Conservation (phyloP, 2,329 filamentous ascomycete species). For the Trichoderma sp. region DNA sequence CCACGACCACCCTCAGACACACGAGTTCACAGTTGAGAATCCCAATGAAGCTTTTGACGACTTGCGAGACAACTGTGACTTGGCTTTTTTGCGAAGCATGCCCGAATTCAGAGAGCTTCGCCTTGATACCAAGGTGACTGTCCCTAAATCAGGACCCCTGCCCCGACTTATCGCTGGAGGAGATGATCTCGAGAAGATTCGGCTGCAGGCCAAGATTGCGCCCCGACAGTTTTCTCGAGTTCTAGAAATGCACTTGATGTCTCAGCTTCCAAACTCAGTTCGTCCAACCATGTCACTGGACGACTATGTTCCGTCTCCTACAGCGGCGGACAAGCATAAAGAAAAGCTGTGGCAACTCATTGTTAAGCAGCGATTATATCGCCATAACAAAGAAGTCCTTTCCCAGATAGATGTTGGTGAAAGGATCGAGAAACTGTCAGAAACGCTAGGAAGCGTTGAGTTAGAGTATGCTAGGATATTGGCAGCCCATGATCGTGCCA, state of each 20-base stretch:
- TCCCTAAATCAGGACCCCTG: slow-evolving; percentile 48
- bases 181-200: slow-evolving; percentile 54
- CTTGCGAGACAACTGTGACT: slow-evolving; percentile 71
- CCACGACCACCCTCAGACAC: slow-evolving; percentile 63
- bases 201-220: slow-evolving; percentile 65
- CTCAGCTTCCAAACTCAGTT: slow-evolving; percentile 53
- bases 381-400: slow-evolving; percentile 69
- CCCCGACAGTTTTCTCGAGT: slow-evolving; percentile 73
- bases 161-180: slow-evolving; percentile 58
- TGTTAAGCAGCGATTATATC: slow-evolving; percentile 74
- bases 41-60: slow-evolving; percentile 85
- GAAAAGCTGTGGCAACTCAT: slow-evolving; percentile 71
- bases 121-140: slow-evolving; percentile 50
- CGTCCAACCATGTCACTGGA: slow-evolving; percentile 49
- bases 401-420: slow-evolving; percentile 66
- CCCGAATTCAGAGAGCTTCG: slow-evolving; percentile 56
- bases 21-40: slow-evolving; percentile 90
- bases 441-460: slow-evolving; percentile 65
- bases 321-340: slow-evolving; percentile 56
- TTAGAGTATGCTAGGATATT: slow-evolving; percentile 71
- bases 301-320: slow-evolving; percentile 43
- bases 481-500: slow-evolving; percentile 41
- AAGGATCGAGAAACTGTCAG: slow-evolving; percentile 68
- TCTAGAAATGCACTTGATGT: slow-evolving; percentile 72
- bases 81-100: slow-evolving; percentile 59